Evolutionary conservation across 148 eudicot species (phyloP), one percentile per base, ranked within the genome.

Genomic region (Vaccinium corymbosum): DNA sequence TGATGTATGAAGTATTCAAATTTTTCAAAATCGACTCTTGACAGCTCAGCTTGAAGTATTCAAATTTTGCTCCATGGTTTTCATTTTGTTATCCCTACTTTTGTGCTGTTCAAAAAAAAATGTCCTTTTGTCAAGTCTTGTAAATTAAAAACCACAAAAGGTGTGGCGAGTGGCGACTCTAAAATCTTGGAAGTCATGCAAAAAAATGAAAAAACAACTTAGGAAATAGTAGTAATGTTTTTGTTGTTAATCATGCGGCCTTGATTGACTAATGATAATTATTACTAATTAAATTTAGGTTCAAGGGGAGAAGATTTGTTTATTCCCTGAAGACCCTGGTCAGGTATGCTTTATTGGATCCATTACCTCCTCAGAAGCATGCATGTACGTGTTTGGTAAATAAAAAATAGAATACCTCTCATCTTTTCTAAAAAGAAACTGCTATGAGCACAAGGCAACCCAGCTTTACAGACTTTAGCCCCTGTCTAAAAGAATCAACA

Each of bases 281-380:
- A 71, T 66, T 46, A 12, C 7, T 64, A 82, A 42, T 42, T 42
- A 42, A 42, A 42, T 70, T 72, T 86, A 91, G 94, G 91, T 85
- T 86, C 89, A 89, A 87, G 94, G 91, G 82, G 94, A 94, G 82
- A 92, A 87, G 82, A 93, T 88, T 89, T 88, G 92, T 86, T 91
- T 91, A 86, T 93, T 93, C 90, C 95, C 95, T 86, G 95, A 94
- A 88, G 98, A 94, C 89, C 94, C 98, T 88, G 96, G 96, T 56
- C 95, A 94, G 97, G 98, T 93, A 93, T 86, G 84, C 82, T 88
- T 90, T 88, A 90, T 88, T 84, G 90, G 92, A 89, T 89, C 92
- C 85, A 87, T 89, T 89, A 68, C 81, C 88, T 79, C 74, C 86
- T 83, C 72, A 87, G 89, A 87, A 86, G 83, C 89, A 83, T 84